Evolutionary conservation across 768 basidiomycete genomes (phyloP).

Genomic region (Exsudoporus frostii): DNA sequence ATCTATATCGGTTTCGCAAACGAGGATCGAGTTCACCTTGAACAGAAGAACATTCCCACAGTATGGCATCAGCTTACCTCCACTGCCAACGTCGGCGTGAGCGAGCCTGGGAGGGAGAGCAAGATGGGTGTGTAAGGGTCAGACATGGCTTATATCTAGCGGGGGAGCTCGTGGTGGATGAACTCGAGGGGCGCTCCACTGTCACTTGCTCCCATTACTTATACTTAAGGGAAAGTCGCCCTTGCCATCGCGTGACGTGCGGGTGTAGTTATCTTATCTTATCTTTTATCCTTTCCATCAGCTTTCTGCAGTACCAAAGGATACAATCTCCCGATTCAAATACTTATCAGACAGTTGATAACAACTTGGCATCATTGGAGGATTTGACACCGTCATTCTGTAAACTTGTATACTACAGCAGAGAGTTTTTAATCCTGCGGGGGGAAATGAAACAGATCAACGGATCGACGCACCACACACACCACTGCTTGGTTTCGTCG

Average conservation of each 20-base stretch:
- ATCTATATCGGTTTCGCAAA: slow-evolving; percentile 37
- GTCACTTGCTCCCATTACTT: neutral
- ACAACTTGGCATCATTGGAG: neutral
- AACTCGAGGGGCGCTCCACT: neutral
- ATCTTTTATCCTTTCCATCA: neutral
- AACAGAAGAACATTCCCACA: slow-evolving; percentile 2
- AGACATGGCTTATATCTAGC: slow-evolving; percentile 28
- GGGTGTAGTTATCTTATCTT: slow-evolving; percentile 8
- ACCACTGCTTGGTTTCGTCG: slow-evolving; percentile 78
- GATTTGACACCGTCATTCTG: slow-evolving; percentile 7
- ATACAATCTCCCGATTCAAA: neutral
- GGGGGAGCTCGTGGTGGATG: neutral
- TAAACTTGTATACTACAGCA: slow-evolving; percentile 28
- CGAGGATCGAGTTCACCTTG: neutral
- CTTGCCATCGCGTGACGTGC: neutral
- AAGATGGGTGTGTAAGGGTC: slow-evolving; percentile 48
- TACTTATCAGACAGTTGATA: neutral
- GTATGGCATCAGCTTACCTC: slow-evolving; percentile 43
- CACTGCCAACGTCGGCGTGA: slow-evolving; percentile 57
- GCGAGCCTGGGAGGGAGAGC: slow-evolving; percentile 47
- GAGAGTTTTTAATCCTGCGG: neutral
- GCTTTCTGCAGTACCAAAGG: neutral
- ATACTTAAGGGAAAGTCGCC: neutral
- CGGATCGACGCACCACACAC: slow-evolving; percentile 62
- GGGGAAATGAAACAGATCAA: neutral